phyloP scores from a whole-genome alignment of 768 basidiomycete species.

The Holtermannia corniformis region DNA sequence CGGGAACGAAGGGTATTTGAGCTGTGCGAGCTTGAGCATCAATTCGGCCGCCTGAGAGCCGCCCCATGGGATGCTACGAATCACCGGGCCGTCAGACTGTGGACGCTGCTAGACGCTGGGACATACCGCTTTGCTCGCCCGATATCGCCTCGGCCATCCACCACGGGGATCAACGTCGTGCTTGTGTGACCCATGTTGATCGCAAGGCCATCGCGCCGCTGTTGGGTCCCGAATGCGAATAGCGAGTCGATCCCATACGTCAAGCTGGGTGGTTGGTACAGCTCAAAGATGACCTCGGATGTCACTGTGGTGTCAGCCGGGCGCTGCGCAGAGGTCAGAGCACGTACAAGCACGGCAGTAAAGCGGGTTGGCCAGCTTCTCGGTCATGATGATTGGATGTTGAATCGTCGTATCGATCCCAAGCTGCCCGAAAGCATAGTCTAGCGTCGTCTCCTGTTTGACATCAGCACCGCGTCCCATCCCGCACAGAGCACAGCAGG shows the following conservation, averaged over 20 bases:
- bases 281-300: conserved; percentile 92
- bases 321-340: neutral
- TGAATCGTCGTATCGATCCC: conserved; percentile 71
- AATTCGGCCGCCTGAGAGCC: conserved; percentile 82
- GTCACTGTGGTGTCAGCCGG: conserved; percentile 53
- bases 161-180: conserved; percentile 80
- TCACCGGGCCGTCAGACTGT: neutral
- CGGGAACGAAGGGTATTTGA: conserved; percentile 91
- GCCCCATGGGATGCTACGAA: conserved; percentile 84
- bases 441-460: conserved; percentile 79
- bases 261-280: conserved; percentile 74
- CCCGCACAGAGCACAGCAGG: neutral
- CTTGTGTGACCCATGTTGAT: conserved; percentile 86
- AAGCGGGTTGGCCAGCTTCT: conserved; percentile 74
- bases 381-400: conserved; percentile 89
- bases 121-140: conserved; percentile 75
- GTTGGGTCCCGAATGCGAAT: conserved; percentile 84
- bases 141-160: conserved; percentile 71
- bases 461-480: neutral
- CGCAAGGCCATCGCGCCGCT: conserved; percentile 64
- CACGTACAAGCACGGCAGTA: conserved; percentile 75
- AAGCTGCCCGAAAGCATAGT: conserved; percentile 79
- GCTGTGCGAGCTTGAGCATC: conserved; percentile 80
- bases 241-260: conserved; percentile 80
- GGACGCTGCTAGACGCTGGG: neutral